Evolutionary conservation across 2,329 filamentous ascomycete genomes (phyloP), one percentile per base, ranked within the genome.

Genomic region (Aureobasidium sp.): DNA sequence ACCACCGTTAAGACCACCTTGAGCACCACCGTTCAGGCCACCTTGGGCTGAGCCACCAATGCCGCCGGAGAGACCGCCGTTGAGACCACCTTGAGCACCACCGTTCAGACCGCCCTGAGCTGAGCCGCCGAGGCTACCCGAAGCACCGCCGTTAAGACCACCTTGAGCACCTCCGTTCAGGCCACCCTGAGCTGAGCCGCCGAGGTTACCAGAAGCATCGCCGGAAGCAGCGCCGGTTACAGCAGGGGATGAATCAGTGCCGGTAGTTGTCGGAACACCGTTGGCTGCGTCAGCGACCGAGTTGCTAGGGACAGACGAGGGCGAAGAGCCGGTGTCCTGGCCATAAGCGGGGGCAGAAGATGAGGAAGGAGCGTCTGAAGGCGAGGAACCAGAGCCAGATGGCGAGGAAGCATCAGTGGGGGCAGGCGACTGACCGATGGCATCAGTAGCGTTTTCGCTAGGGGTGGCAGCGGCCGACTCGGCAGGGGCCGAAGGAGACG

Each of bases 221-320:
- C 29, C 29, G 1, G 8, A 2, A 9, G 29, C 29, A 2, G 39
- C 17, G 27, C 51, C 55, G 8, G 71, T 71, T 41, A 68, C 68
- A 68, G 73, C 72, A 47, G 71, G 75, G 44, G 69, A 72, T 5
- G 74, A 73, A 49, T 74, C 69, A 25, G 68, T 70, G 59, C 73
- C 64, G 39, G 66, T 67, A 44, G 22, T 3, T 25, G 22, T 25
- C 22, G 74, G 77, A 0, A 77, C 79, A 51, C 60, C 66, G 14
- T 74, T n/a, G 72, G 75, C 66, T 79, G 75, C 39, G 73, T 77
- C 1, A 77, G 80, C 55, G 61, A 65, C 15, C 68, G 70, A 39
- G 41, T 45, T 22, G 6, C 34, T 47, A 31, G 37, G 47, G 22
- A 48, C 29, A 3, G 44, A 51, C 25, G 58, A 36, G 39, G 62